A percentile compares a stretch with the other conserved stretches of the same genome.
Conservation (phyloP, 1,139 yeast genomes). For the Lodderomyces elongisporus region DNA sequence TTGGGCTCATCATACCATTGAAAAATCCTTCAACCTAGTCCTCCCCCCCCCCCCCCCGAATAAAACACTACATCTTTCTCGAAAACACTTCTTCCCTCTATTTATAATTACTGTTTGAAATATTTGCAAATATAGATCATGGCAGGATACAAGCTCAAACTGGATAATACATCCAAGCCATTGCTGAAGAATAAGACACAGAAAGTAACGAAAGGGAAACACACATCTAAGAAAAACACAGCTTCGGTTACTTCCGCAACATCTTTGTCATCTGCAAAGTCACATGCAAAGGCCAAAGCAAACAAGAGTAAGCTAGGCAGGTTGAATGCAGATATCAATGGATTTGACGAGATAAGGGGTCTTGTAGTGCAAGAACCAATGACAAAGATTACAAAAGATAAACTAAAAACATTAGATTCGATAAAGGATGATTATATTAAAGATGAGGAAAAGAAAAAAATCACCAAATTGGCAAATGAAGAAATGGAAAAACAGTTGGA, state of each 20-base stretch:
- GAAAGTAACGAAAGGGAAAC: slow-evolving; percentile 1
- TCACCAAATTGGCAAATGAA: slow-evolving; percentile 41
- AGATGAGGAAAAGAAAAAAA: slow-evolving; percentile 32
- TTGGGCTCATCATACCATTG: too few species aligned
- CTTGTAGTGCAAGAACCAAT: slow-evolving; percentile 12
- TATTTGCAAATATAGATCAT: too few species aligned
- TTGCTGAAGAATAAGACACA: too few species aligned
- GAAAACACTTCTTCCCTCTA: too few species aligned
- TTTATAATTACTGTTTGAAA: too few species aligned
- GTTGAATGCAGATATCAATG: slow-evolving; percentile 37
- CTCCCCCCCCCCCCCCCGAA: too few species aligned
- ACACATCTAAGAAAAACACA: not conserved
- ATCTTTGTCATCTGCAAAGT: slow-evolving; percentile 7
- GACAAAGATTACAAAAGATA: slow-evolving; percentile 10
- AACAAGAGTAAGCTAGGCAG: slow-evolving; percentile 39
- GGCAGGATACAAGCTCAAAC: too few species aligned
- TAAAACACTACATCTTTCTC: too few species aligned
- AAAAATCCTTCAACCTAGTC: too few species aligned
- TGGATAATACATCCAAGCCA: too few species aligned
- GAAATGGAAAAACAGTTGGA: slow-evolving; percentile 58
- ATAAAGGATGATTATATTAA: slow-evolving; percentile 40
- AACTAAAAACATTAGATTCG: slow-evolving; percentile 26
- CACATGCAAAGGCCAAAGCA: slow-evolving; percentile 25
- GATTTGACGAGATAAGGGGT: slow-evolving; percentile 32
- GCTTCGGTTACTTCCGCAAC: not conserved